These are phyloP conservation scores for Lactarius sp. DNA, from an alignment of 768 basidiomycete species.

Conservation along the genomic window DNA sequence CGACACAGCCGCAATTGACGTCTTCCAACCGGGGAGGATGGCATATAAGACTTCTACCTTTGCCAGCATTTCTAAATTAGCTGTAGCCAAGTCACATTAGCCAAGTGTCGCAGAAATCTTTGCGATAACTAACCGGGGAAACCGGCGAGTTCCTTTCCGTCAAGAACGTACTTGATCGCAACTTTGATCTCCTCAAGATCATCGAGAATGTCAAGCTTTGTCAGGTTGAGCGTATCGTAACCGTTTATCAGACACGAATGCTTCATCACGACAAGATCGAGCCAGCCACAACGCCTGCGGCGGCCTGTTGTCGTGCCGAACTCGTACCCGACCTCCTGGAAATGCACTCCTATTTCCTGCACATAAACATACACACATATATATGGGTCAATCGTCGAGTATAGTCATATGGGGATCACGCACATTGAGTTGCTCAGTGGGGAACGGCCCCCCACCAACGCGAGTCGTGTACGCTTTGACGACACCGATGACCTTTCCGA, in stretches of 20 bases:
- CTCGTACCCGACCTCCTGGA: conserved; percentile 93
- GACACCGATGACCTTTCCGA: conserved; percentile 88
- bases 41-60: conserved; percentile 82
- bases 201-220: conserved; percentile 93
- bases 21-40: conserved; percentile 89
- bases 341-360: conserved; percentile 74
- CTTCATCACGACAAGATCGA: conserved; percentile 92
- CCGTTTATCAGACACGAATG: conserved; percentile 94
- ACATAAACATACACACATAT: neutral
- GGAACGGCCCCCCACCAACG: conserved; percentile 98
- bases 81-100: conserved; percentile 36
- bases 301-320: conserved; percentile 93
- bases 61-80: conserved; percentile 78
- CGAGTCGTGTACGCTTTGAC: conserved; percentile 98
- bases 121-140: conserved; percentile 69
- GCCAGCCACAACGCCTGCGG: conserved; percentile 91
- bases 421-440: conserved; percentile 90
- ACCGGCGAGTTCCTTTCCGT: conserved; percentile 71
- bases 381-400: neutral
- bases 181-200: conserved; percentile 82
- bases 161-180: conserved; percentile 70
- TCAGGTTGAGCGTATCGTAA: conserved; percentile 89
- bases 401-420: conserved; percentile 28
- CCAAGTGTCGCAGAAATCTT: neutral
- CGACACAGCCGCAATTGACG: conserved; percentile 58